These are phyloP conservation scores for Fragosphaeria purpurea DNA, from an alignment of 2,329 filamentous ascomycete genomes.

Conservation along the genomic window DNA sequence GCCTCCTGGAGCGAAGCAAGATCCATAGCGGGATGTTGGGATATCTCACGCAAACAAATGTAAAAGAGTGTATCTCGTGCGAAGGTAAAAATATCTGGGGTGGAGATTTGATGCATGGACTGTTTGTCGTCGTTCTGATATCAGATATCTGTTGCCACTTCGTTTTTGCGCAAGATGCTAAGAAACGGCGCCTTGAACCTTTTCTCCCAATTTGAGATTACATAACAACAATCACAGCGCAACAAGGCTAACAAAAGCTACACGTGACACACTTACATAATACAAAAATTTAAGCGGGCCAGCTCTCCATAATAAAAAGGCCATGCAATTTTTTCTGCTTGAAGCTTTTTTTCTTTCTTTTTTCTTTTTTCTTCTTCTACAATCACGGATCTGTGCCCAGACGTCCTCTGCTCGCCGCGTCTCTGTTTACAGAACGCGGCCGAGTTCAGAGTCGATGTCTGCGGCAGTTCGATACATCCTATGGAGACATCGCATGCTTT, in stretches of 20 bases:
- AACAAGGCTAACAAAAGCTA: too few species aligned
- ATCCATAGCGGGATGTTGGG: conserved; percentile 36
- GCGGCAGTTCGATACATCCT: conserved; percentile 70
- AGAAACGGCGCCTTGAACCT: too few species aligned
- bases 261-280: background rate
- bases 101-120: too few species aligned
- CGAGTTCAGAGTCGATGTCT: conserved; percentile 66
- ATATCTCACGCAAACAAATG: background rate
- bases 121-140: too few species aligned
- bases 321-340: conserved; percentile 13
- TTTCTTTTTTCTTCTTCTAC: conserved; percentile 25
- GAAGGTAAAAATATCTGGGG: too few species aligned
- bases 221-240: too few species aligned
- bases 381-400: conserved; percentile 78
- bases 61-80: too few species aligned
- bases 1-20: conserved; percentile 80
- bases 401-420: conserved; percentile 52
- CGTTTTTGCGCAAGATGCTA: too few species aligned
- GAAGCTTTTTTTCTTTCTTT: conserved; percentile 25
- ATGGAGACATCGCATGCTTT: conserved; percentile 63
- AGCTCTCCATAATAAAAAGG: background rate
- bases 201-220: too few species aligned
- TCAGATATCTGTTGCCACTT: too few species aligned
- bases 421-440: conserved; percentile 10
- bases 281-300: conserved; percentile 1